Evolutionary conservation across 345 rosid species (phyloP).

Genomic region (Raphanus raphanistrum): DNA sequence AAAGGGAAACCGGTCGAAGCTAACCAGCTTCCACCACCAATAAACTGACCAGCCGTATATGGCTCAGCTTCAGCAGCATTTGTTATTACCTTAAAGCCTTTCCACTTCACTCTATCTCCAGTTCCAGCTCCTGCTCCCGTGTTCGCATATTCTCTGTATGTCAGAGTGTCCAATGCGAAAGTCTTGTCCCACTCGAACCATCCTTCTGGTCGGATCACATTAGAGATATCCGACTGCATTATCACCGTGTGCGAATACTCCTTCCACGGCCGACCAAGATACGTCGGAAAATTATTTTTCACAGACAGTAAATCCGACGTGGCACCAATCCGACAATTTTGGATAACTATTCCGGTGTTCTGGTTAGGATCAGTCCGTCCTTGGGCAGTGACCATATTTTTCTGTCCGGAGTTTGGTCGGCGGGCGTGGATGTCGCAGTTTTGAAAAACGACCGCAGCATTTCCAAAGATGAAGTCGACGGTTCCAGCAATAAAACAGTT

Average conservation of each 20-base stretch:
- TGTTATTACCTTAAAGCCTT: conserved; percentile 59
- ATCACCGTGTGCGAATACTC: conserved; percentile 80
- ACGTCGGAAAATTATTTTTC: conserved; percentile 61
- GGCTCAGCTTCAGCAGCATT: conserved; percentile 56
- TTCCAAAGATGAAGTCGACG: conserved; percentile 83
- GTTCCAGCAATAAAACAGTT: conserved; percentile 71
- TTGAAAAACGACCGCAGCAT: conserved; percentile 57
- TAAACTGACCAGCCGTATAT: conserved; percentile 55
- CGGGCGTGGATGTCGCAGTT: conserved; percentile 95
- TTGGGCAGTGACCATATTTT: conserved; percentile 94
- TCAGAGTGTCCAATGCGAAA: conserved; percentile 67
- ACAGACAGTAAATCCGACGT: conserved; percentile 65
- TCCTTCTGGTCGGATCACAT: conserved; percentile 65
- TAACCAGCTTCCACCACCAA: conserved; percentile 72
- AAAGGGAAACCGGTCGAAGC: conserved; percentile 73
- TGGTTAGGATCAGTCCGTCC: conserved; percentile 87
- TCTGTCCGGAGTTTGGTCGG: conserved; percentile 74
- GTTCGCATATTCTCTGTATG: conserved; percentile 71
- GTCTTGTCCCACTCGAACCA: conserved; percentile 78
- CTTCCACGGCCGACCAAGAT: conserved; percentile 92
- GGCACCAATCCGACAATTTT: conserved; percentile 75
- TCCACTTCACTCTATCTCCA: conserved; percentile 68
- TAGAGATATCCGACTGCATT: conserved; percentile 66
- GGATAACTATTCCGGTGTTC: conserved; percentile 90
- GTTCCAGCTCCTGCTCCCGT: conserved; percentile 74